Evolutionary conservation across 176 grass and related monocot species (phyloP), one percentile per base, ranked within the genome.

Genomic region (Alloteropsis semialata): DNA sequence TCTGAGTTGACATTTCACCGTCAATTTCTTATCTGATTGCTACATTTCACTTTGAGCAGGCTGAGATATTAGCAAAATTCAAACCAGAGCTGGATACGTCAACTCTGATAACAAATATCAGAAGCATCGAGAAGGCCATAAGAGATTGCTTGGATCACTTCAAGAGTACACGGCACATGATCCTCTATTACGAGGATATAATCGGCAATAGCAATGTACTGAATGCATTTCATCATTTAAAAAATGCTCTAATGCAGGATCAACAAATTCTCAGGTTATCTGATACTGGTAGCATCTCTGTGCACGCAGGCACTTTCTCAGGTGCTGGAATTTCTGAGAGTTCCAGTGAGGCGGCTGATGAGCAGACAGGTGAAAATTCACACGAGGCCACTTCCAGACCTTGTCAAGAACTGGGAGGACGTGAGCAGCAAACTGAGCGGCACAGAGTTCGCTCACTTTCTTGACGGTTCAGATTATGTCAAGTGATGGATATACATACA

Each of bases 281-380:
- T 67, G 49, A 69, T 53, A 66, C n/a, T n/a, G n/a, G n/a, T n/a
- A n/a, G 1, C 55, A 6, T 86, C 44, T 50, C 27, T 78, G 12
- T 79, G 50, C 61, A 27, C 24, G 72, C 84, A 97, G 95, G 92
- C 78, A 81, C 76, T 91, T 63, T 87, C n/a, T 71, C 87, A 50
- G 76, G 92, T 91, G 48, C 86, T 89, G 76, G 70, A 92, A 67
- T 94, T 97, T 68, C 81, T 97, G 4, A 24, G 88, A 10, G 92
- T 97, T 74, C 92, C 92, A 0, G 62, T 83, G 55, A 89, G 69
- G 51, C 87, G 69, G 34, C 65, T 97, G 83, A 87, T 92, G 37
- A 97, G 95, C 77, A 89, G 73, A 28, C 95, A 97, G 78, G 92
- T 97, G 74, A 97, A 94, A 85, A 97, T 97, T 79, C 95, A 97